These are phyloP conservation scores for Paxillus ammoniavirescens DNA, from an alignment of 768 basidiomycete genomes.

Conservation along the genomic window DNA sequence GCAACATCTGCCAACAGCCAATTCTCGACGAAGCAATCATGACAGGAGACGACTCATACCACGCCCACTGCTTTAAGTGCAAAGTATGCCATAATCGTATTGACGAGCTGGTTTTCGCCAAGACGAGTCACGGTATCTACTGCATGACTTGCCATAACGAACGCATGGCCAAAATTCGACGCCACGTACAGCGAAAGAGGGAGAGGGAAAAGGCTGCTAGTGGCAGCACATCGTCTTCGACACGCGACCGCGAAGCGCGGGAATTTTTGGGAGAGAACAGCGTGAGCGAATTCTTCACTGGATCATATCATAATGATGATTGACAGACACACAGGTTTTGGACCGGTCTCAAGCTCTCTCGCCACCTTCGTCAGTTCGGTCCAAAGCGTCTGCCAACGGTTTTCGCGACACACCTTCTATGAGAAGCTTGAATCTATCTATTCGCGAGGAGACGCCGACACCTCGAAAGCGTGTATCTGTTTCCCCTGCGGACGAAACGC, in stretches of 20 bases:
- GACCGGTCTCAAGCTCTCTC: constrained; percentile 4
- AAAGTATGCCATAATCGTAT: constrained; percentile 92
- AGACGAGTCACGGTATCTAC: constrained; percentile 97
- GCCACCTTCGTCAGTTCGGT: constrained; percentile 16
- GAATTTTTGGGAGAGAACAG: constrained; percentile 36
- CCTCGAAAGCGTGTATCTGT: constrained; percentile 9
- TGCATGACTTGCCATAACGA: constrained; percentile 99
- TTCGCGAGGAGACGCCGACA: constrained; percentile 4
- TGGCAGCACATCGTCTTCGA: constrained; percentile 17
- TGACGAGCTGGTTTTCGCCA: constrained; percentile 97
- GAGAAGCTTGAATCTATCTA: constrained; percentile 16
- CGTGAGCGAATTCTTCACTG: constrained; percentile 34
- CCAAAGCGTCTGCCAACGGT: constrained; percentile 17
- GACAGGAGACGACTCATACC: constrained; percentile 98
- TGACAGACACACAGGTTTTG: constrained; percentile 3
- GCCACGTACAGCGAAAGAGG: constrained; percentile 87
- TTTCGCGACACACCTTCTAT: constrained; percentile 28
- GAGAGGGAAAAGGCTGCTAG: constrained; percentile 52
- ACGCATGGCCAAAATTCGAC: constrained; percentile 88
- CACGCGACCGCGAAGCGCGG: constrained; percentile 24
- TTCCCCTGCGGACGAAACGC: constrained; percentile 12
- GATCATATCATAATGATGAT: not conserved
- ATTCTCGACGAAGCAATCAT: constrained; percentile 99
- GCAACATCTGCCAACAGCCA: constrained; percentile 90
- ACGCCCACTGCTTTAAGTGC: constrained; percentile 98